Percentiles rank a stretch among this genome's conserved stretches.
Evolutionary conservation across 169 alveolate genomes (phyloP).

Genomic region (Eimeria tenella): DNA sequence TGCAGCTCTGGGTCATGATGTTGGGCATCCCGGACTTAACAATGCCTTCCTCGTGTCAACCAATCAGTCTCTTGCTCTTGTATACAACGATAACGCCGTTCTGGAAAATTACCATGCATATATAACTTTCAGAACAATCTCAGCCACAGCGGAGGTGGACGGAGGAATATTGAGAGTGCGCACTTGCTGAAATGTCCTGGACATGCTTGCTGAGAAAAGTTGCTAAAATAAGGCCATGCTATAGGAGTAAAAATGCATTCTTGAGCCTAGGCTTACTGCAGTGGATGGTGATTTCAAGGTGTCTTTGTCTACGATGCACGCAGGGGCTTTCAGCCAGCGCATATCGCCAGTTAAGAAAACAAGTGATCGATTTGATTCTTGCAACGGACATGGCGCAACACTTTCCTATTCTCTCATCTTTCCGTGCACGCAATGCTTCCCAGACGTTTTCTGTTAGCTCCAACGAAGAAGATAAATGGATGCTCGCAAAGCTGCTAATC

Average conservation of each 20-base stretch:
- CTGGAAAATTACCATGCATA: constrained; percentile 96
- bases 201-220: too few species aligned
- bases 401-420: constrained; percentile 90
- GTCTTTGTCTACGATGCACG: neutral
- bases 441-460: constrained; percentile 65
- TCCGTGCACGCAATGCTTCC: constrained; percentile 83
- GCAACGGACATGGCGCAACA: constrained; percentile 96
- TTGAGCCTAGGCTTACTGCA: neutral
- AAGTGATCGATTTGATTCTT: constrained; percentile 93
- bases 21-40: constrained; percentile 95
- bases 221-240: too few species aligned
- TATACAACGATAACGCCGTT: constrained; percentile 94
- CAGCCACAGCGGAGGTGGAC: constrained; percentile 48
- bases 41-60: constrained; percentile 89
- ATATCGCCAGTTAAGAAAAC: constrained; percentile 87
- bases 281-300: neutral
- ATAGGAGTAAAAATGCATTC: too few species aligned
- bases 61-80: constrained; percentile 90
- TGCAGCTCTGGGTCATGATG: constrained; percentile 96
- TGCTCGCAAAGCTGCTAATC: constrained; percentile 89
- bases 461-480: constrained; percentile 90
- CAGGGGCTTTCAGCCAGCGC: constrained; percentile 80
- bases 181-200: too few species aligned
- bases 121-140: constrained; percentile 88
- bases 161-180: constrained; percentile 44